Base-by-base conservation (phyloP, 768 basidiomycete genomes). In the Suillus luteus region DNA sequence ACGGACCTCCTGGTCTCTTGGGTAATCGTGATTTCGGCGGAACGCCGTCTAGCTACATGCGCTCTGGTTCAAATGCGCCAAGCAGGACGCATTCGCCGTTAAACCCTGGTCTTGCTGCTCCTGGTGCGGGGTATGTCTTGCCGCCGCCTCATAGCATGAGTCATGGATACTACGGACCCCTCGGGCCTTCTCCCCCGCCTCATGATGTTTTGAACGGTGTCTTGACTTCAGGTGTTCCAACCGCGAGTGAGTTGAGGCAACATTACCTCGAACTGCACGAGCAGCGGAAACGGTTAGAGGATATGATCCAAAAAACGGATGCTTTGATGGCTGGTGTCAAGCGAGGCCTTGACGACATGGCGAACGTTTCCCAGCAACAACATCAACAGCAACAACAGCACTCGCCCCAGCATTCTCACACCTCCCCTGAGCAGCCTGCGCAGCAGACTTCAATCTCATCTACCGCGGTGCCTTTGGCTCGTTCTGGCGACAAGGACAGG, bases 321-420 rank as follows among this genome's bases (percentile, higher is more conserved):
- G 76, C 83, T 72, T 75, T 94, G 77, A 86, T 94, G 82, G 81
- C 77, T 43, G 86, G 87, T 27, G 78, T 94, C 72, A 86, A 86
- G 79, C 82, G 87, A 67, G 89, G 86, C 27, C 79, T 94, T 68
- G 92, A 93, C 61, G 91, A 93, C 72, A 86, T 91, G 85, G 79
- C 84, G 68, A 82, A 68, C 51, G 67, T 66, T 43, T 67, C 73
- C 58, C 77, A 68, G 54, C 71, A 68, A 37, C 57, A 73, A 48
- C 63, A 69, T 24, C 48, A 51, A 14, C 49, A 51, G 7, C 48
- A 24, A 22, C 46, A 48, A 5, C 74, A 72, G 67, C 66, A 71
- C 12, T 71, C 69, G 15, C 72, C 68, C 17, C 72, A 67, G 38
- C 55, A 71, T 15, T 51, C 71, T 40, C 75, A 75, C 24, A 35